Evolutionary conservation across 306 rosid species (phyloP).

Genomic region (Echinosophora koreensis): DNA sequence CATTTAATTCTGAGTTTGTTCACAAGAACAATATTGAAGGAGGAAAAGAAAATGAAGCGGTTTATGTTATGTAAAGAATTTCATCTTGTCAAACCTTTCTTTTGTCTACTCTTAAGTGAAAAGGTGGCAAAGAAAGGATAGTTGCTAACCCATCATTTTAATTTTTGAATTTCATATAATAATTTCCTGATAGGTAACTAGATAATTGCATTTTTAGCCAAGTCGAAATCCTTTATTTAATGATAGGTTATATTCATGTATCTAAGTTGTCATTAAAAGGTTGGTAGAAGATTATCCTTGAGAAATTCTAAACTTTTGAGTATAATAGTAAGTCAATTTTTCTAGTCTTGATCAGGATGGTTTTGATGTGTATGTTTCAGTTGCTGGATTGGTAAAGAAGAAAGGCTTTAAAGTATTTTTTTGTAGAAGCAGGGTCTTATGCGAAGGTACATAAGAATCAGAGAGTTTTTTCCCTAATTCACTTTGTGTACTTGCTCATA

Average conservation of each 20-base stretch:
- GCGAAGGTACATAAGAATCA: slow-evolving; percentile 62
- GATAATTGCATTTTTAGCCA: no score
- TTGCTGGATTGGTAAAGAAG: slow-evolving; percentile 79
- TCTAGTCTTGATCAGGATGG: slow-evolving; percentile 11
- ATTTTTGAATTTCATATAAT: neutral
- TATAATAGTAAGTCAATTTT: neutral
- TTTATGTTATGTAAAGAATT: neutral
- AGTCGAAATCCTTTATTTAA: no score
- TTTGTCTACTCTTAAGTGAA: neutral
- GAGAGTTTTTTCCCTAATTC: neutral
- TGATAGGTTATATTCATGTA: no score
- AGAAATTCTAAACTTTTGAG: no score
- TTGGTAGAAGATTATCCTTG: no score
- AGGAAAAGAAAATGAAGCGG: neutral
- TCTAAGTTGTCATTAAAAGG: no score
- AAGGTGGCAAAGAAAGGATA: no score
- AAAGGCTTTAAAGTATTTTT: slow-evolving; percentile 85
- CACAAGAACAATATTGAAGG: neutral
- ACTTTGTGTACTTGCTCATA: neutral
- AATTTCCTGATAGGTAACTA: no score
- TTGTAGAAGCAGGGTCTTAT: slow-evolving; percentile 73
- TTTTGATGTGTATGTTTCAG: slow-evolving; percentile 52
- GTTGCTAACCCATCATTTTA: neutral
- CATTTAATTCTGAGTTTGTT: neutral
- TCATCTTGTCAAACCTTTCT: no score